Evolutionary conservation across 148 eudicot species (phyloP), one percentile per base, ranked within the genome.

Genomic region (Spergularia bocconei): DNA sequence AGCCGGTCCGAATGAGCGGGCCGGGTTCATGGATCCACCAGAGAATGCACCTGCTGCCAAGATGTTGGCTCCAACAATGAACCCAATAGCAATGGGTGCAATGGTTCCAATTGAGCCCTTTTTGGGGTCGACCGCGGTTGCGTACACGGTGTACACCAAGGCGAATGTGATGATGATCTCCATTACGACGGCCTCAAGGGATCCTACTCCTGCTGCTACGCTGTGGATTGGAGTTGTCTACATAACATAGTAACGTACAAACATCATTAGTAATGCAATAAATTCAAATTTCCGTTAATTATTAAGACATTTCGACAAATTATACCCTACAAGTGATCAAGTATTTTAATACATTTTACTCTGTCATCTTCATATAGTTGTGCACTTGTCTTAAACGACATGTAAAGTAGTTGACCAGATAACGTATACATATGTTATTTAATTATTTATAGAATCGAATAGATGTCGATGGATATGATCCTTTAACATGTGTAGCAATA

Each of bases 11-110:
- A 90, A 90, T 0, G 93, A 91, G 1, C 96, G 84, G 69, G 96
- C 96, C 3, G 96, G 98, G 89, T 93, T 93, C 98, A 91, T 93
- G 3, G 98, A 92, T 52, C 96, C 98, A 25, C 98, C 96, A 2
- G 91, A 89, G 80, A 93, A 93, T 14, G 98, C 90, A 41, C 96
- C 96, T 5, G 93, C 96, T 3, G 90, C 93, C 76, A 91, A 83
- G 54, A 91, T 93, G 77, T 93, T 93, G 80, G 98, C 96, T 0
- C 98, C 96, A 19, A 93, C 98, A 72, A 93, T 83, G 87, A 90
- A 84, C 11, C 96, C 93, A 70, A 92, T 92, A 47, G 97, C 97
- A 53, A 92, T 81, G 13, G 97, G 97, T 0, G 95, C 97, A 79
- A 91, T 84, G 20, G 74, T 88, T 44, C 97, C 97, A 71, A 90